Percentiles rank a stretch among this genome's conserved stretches.
Evolutionary conservation across 805 yeast species (phyloP).

Genomic region (Yarrowia alimentaria): DNA sequence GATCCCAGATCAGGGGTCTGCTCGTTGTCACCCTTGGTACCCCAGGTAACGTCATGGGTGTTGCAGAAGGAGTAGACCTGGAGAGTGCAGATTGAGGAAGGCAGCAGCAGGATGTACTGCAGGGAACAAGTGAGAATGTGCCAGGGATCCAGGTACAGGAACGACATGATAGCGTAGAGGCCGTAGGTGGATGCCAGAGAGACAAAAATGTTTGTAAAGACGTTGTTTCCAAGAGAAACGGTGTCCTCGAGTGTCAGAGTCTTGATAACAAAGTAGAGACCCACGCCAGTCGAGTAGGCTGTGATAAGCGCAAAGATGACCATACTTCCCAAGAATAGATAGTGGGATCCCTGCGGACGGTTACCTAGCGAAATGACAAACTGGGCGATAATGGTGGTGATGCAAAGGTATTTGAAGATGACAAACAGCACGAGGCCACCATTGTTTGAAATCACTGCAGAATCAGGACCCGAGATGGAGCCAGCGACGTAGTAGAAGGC

Average conservation of each 20-base stretch:
- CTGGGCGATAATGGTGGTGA: slow-evolving; percentile 80
- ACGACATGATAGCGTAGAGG: slow-evolving; percentile 73
- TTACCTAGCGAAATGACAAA: slow-evolving; percentile 94
- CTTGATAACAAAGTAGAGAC: slow-evolving; percentile 70
- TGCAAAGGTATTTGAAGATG: slow-evolving; percentile 78
- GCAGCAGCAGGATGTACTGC: slow-evolving; percentile 86
- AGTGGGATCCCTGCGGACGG: slow-evolving; percentile 93
- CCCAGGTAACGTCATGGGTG: slow-evolving; percentile 99
- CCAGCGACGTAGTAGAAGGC: slow-evolving; percentile 94
- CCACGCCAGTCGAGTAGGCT: slow-evolving; percentile 74
- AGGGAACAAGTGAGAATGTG: slow-evolving; percentile 82
- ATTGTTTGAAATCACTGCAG: slow-evolving; percentile 47
- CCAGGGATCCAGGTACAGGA: slow-evolving; percentile 93
- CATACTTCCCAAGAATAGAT: slow-evolving; percentile 70
- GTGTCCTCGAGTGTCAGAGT: slow-evolving; percentile 46
- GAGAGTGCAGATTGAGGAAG: slow-evolving; percentile 86
- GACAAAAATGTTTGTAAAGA: slow-evolving; percentile 66
- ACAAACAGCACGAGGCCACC: slow-evolving; percentile 87
- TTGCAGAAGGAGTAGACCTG: slow-evolving; percentile 97
- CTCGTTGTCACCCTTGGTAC: slow-evolving; percentile 91
- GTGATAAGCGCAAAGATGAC: slow-evolving; percentile 75
- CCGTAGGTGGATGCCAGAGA: slow-evolving; percentile 91
- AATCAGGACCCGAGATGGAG: slow-evolving; percentile 55
- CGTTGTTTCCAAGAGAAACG: slow-evolving; percentile 43
- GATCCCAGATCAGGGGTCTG: slow-evolving; percentile 69